phyloP scores from a whole-genome alignment of 176 grass and related monocot genomes.

The Bothriochloa decipiens region DNA sequence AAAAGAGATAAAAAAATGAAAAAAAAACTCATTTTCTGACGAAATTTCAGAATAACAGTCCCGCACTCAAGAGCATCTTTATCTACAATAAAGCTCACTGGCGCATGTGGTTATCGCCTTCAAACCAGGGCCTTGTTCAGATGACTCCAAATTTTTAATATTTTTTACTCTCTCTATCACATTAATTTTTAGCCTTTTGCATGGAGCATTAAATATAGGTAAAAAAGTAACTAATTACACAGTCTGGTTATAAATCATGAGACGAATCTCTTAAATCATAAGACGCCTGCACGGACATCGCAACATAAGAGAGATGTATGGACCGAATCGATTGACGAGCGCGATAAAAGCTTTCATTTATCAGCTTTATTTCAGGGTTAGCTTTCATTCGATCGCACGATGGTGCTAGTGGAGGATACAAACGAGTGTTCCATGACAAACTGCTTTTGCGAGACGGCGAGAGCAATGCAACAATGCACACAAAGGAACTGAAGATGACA shows the following conservation, averaged over 20 bases:
- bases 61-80: background rate
- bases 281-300: background rate
- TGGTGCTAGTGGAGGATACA: slow-evolving; percentile 3
- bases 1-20: background rate
- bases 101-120: background rate
- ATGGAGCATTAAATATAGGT: no score
- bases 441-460: background rate
- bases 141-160: no score
- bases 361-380: background rate
- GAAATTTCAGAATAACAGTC: background rate
- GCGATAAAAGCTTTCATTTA: background rate
- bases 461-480: background rate
- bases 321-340: background rate
- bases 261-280: no score
- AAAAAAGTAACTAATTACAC: no score
- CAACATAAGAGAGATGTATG: background rate
- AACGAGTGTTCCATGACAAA: slow-evolving; percentile 7
- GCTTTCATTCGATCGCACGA: no score
- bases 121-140: no score
- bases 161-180: no score
- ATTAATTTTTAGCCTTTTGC: no score
- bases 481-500: background rate
- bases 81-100: background rate
- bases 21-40: background rate
- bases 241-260: no score